Base-by-base conservation (phyloP, 768 basidiomycete species). In the Chiua virens region DNA sequence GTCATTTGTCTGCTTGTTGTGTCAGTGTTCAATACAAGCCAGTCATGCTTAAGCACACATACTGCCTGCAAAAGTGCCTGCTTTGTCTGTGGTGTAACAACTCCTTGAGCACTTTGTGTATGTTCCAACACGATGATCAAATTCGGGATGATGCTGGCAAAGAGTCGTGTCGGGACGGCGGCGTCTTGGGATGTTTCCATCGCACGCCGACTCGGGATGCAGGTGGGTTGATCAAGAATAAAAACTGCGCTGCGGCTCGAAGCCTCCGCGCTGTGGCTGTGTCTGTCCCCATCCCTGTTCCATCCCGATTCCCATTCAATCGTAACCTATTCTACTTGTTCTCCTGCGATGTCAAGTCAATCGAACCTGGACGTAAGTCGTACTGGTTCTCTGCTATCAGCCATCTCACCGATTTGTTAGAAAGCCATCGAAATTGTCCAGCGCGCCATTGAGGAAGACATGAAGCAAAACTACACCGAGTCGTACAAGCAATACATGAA, bases 401-500 rank as follows among this genome's bases (percentile, higher is more conserved):
- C 27, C 43, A 40, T 42, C 65, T 66, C 49, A 69, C 43, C 18
- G 43, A 56, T 59, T 38, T 39, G 38, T 46, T 50, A 87, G 85
- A 79, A 80, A 70, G 93, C 93, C 28, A 91, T 97, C 65, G 90
- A 92, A 61, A 83, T 97, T 50, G 92, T 97, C 22, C 90, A 94
- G 72, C 82, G 83, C 57, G 94, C 94, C 50, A 95, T 96, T 62
- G 93, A 94, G 50, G 87, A 91, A 55, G 97, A 99, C 73, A 79
- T 80, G 54, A 93, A 93, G 69, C 86, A 89, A 70, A 92, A 97
- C 72, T 99, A 98, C 73, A 75, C 81, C 7, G 93, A 95, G 62
- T 95, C 95, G 18, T 96, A 92, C 81, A 95, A 90, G 74, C 81
- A 85, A 57, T 97, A 97, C 73, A 87, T 89, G 76, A 96, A 98